Percentiles rank a stretch among this genome's conserved stretches.
These are phyloP conservation scores for Dactylellina parvicollis DNA, from an alignment of 2,329 filamentous ascomycete genomes.

Conservation along the genomic window DNA sequence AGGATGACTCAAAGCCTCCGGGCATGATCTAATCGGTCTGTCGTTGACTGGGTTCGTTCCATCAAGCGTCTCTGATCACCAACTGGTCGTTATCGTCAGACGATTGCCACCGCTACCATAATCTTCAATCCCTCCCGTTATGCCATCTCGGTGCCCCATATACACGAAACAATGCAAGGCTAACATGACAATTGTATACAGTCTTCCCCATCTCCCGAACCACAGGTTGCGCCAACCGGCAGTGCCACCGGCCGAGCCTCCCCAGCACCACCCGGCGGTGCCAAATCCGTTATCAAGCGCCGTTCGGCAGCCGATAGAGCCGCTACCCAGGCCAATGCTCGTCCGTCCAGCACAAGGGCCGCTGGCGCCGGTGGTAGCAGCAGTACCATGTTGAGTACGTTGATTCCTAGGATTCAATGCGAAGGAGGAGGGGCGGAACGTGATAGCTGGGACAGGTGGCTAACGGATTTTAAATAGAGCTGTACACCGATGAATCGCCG, in stretches of 20 bases:
- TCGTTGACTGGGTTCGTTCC: background rate
- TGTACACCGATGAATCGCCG: slow-evolving; percentile 98
- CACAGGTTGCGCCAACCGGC: slow-evolving; percentile 66
- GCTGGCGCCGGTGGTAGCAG: slow-evolving; percentile 95
- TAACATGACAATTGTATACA: slow-evolving; percentile 2
- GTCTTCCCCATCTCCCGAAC: slow-evolving; percentile 69
- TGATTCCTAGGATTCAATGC: background rate
- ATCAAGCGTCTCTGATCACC: background rate
- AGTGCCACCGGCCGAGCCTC: slow-evolving; percentile 82
- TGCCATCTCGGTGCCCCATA: slow-evolving; percentile 60
- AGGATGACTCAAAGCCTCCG: background rate
- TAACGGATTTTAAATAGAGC: slow-evolving; percentile 65
- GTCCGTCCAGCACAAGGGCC: slow-evolving; percentile 89
- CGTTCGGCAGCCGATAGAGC: slow-evolving; percentile 96
- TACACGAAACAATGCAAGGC: slow-evolving; percentile 60
- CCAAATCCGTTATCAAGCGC: slow-evolving; percentile 92
- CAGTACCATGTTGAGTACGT: slow-evolving; percentile 97
- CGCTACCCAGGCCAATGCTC: slow-evolving; percentile 92
- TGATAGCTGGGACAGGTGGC: too few relatives aligned
- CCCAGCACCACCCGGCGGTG: slow-evolving; percentile 88
- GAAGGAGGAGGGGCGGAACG: background rate
- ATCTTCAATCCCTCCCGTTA: background rate
- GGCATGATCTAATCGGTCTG: background rate
- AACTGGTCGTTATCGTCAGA: background rate
- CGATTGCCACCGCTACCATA: slow-evolving; percentile 1